Conservation (phyloP, 2,329 filamentous ascomycete genomes). For the Aspergillaceae sp. region DNA sequence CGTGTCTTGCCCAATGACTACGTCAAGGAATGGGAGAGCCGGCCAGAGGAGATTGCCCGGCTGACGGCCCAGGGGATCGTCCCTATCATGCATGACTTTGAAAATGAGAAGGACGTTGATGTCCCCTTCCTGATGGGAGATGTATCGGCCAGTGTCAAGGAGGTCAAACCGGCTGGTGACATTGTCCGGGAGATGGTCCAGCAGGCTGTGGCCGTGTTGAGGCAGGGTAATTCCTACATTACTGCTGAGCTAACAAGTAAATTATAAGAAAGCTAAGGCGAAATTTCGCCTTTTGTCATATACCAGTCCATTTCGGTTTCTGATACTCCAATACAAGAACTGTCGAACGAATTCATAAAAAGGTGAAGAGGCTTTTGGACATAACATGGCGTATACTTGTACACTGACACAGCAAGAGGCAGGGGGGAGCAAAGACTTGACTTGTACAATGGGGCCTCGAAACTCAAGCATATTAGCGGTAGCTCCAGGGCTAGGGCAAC, state of each 20-base stretch:
- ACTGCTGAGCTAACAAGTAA: constrained; percentile 30
- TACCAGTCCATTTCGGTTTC: neutral
- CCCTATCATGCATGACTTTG: constrained; percentile 73
- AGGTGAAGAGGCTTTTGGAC: neutral
- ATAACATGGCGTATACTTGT: constrained; percentile 21
- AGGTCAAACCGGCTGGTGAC: constrained; percentile 68
- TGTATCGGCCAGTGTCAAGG: constrained; percentile 68
- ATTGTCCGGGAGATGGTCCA: constrained; percentile 89
- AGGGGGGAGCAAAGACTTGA: constrained; percentile 2
- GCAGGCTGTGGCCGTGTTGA: constrained; percentile 62
- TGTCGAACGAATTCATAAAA: neutral
- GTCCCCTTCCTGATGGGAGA: constrained; percentile 89
- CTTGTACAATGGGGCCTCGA: neutral
- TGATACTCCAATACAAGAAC: neutral
- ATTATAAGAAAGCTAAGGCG: constrained; percentile 24
- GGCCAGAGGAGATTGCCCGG: constrained; percentile 64
- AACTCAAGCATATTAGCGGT: neutral
- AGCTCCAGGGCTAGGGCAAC: too few relatives aligned
- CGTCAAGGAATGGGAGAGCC: constrained; percentile 68
- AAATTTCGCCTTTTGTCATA: neutral
- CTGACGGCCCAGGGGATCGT: constrained; percentile 70
- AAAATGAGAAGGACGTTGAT: constrained; percentile 73
- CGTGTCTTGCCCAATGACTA: constrained; percentile 77
- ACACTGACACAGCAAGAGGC: constrained; percentile 13
- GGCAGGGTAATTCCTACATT: constrained; percentile 54